Percentiles rank a stretch among this genome's conserved stretches.
Conservation (phyloP, 495 filamentous ascomycete species). For the Tuber umbilicatum region DNA sequence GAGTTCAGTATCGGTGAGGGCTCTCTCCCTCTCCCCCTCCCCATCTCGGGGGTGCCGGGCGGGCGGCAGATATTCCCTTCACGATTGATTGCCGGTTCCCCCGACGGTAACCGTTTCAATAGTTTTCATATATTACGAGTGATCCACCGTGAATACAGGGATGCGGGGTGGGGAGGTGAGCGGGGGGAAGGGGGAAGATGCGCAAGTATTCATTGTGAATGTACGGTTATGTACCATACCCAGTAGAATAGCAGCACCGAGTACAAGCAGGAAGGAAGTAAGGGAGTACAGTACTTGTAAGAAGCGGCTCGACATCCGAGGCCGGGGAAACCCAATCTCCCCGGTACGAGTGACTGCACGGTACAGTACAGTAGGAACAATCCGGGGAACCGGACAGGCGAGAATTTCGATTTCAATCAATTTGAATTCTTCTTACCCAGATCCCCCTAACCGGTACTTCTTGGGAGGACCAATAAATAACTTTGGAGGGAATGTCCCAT, state of each 20-base stretch:
- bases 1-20: not conserved
- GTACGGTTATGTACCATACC: no score
- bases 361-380: no score
- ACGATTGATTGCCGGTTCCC: not conserved
- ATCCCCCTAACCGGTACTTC: not conserved
- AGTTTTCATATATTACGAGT: slow-evolving; percentile 3
- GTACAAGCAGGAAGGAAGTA: not conserved
- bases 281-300: no score
- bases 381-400: not conserved
- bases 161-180: not conserved
- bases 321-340: not conserved
- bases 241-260: not conserved
- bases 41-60: not conserved
- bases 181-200: not conserved
- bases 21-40: not conserved
- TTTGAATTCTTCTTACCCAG: not conserved
- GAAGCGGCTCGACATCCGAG: not conserved
- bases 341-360: no score
- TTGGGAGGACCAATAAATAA: not conserved
- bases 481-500: not conserved
- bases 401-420: slow-evolving; percentile 3
- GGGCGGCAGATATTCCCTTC: not conserved
- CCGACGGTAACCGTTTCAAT: not conserved
- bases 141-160: not conserved
- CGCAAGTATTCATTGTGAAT: not conserved